phyloP scores from a whole-genome alignment of 1,284 basidiomycete genomes.

The Gastroboletus turbinatus region DNA sequence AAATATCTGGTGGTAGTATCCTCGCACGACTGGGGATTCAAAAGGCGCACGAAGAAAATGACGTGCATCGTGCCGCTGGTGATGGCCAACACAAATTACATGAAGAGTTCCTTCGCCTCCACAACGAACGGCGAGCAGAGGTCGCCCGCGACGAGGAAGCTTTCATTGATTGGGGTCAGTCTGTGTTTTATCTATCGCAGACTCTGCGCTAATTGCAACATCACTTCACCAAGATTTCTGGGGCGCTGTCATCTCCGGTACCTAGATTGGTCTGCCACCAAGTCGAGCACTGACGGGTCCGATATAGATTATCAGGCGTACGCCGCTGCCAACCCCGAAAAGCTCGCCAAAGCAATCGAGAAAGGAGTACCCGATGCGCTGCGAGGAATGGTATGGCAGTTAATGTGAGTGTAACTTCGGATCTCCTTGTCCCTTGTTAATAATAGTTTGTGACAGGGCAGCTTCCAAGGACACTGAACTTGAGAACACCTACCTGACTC shows the following conservation, averaged over 20 bases:
- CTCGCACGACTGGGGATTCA: constrained; percentile 48
- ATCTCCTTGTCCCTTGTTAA: constrained; percentile 9
- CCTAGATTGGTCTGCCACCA: constrained; percentile 10
- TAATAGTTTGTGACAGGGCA: constrained; percentile 49
- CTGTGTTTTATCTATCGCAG: background rate
- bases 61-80: constrained; percentile 44
- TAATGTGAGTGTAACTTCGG: constrained; percentile 65
- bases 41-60: constrained; percentile 40
- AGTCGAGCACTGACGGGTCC: constrained; percentile 4
- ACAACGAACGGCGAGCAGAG: constrained; percentile 48
- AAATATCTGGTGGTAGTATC: constrained; percentile 36
- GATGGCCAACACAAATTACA: constrained; percentile 70
- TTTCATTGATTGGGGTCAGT: constrained; percentile 76
- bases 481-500: constrained; percentile 80
- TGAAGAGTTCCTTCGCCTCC: constrained; percentile 65
- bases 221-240: constrained; percentile 76
- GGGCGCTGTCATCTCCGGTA: constrained; percentile 90
- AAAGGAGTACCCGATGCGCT: constrained; percentile 84
- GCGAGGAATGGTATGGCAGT: constrained; percentile 97
- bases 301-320: constrained; percentile 79
- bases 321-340: constrained; percentile 74
- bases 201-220: constrained; percentile 6
- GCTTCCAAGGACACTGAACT: constrained; percentile 89
- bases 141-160: constrained; percentile 38
- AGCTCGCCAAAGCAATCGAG: constrained; percentile 89